A percentile compares a stretch with the other conserved stretches of the same genome.
Evolutionary conservation across 805 yeast genomes (phyloP).

Genomic region (Kodamaea restingae): DNA sequence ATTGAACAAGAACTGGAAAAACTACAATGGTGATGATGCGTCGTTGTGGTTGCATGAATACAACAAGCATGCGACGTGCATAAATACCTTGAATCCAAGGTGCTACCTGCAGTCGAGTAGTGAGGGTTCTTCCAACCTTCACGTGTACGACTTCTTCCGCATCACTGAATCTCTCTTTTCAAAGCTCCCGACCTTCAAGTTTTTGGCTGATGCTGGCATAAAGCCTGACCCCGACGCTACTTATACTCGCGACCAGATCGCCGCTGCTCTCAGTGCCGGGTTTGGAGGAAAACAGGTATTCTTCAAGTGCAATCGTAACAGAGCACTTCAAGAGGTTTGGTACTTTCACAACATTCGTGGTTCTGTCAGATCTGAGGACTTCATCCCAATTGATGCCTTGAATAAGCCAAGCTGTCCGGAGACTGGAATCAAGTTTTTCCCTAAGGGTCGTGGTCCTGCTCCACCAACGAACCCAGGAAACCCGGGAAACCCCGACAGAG

Average conservation of each 20-base stretch:
- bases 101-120: too few relatives aligned
- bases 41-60: constrained; percentile 85
- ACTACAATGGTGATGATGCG: constrained; percentile 63
- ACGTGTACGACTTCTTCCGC: constrained; percentile 68
- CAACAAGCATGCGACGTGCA: constrained; percentile 93
- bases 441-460: constrained; percentile 44
- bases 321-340: constrained; percentile 30
- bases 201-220: constrained; percentile 66
- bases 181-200: constrained; percentile 61
- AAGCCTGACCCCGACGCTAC: constrained; percentile 56
- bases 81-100: constrained; percentile 67
- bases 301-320: constrained; percentile 54
- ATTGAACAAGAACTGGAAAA: constrained; percentile 69
- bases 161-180: constrained; percentile 56
- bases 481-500: constrained; percentile 15
- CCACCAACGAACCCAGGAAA: constrained; percentile 7
- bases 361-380: constrained; percentile 14
- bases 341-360: constrained; percentile 24
- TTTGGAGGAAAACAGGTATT: constrained; percentile 55
- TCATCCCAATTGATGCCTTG: constrained; percentile 46
- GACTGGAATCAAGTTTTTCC: constrained; percentile 65
- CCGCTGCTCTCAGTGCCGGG: constrained; percentile 45
- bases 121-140: constrained; percentile 26
- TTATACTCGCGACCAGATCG: constrained; percentile 54
- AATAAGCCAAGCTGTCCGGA: constrained; percentile 57